Percentiles rank a stretch among this genome's conserved stretches.
Evolutionary conservation across 768 basidiomycete species (phyloP).

Genomic region (Chalciporus sphaerocephalus): DNA sequence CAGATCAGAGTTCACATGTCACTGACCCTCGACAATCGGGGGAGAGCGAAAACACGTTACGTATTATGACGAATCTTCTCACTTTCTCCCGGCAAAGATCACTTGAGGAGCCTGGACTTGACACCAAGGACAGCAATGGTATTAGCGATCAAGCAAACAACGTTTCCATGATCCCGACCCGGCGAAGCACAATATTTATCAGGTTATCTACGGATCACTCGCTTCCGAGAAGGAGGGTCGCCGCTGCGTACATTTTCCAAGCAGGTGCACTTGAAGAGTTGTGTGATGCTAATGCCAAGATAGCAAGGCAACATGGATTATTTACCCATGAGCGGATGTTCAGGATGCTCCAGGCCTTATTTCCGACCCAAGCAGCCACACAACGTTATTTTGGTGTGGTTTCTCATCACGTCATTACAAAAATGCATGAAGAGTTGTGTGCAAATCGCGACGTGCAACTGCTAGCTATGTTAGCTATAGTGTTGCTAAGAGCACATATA

Average conservation of each 20-base stretch:
- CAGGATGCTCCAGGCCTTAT: constrained; percentile 47
- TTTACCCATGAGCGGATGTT: constrained; percentile 72
- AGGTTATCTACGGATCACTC: constrained; percentile 46
- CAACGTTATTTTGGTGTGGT: constrained; percentile 25
- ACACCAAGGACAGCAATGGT: constrained; percentile 33
- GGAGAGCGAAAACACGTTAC: constrained; percentile 56
- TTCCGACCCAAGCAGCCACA: constrained; percentile 30
- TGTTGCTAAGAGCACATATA: constrained; percentile 52
- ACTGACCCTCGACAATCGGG: constrained; percentile 41
- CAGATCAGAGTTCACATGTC: constrained; percentile 43
- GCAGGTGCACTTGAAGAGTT: constrained; percentile 40
- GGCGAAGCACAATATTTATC: constrained; percentile 59
- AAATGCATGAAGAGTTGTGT: constrained; percentile 45
- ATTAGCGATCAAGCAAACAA: constrained; percentile 15
- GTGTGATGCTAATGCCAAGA: constrained; percentile 55
- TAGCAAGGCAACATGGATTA: constrained; percentile 57
- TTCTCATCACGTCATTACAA: constrained; percentile 38
- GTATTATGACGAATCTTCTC: constrained; percentile 74
- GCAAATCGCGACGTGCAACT: constrained; percentile 68
- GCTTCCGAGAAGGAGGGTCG: constrained; percentile 50
- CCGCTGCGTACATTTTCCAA: constrained; percentile 57
- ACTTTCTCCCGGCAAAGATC: constrained; percentile 49
- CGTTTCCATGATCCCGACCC: constrained; percentile 30
- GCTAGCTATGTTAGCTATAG: constrained; percentile 69
- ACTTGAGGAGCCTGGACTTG: constrained; percentile 38